Percentiles rank a stretch among this genome's conserved stretches.
phyloP scores from a whole-genome alignment of 2,329 filamentous ascomycete species.

The Fusarium sp. region DNA sequence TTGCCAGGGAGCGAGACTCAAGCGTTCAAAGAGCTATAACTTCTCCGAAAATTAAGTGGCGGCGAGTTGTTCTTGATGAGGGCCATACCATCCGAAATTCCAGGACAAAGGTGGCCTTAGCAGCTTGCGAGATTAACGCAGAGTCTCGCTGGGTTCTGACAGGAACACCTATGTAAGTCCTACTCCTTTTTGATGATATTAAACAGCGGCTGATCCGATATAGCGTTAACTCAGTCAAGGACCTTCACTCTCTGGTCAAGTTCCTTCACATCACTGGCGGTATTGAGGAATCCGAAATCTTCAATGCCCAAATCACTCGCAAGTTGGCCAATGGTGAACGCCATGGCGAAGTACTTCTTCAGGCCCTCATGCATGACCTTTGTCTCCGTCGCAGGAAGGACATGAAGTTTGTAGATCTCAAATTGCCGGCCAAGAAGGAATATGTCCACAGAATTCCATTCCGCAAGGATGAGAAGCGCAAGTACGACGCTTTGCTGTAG shows the following conservation, averaged over 20 bases:
- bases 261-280: slow-evolving; percentile 82
- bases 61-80: slow-evolving; percentile 83
- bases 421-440: slow-evolving; percentile 79
- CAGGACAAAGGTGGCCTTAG: slow-evolving; percentile 75
- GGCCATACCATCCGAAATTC: slow-evolving; percentile 85
- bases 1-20: slow-evolving; percentile 71
- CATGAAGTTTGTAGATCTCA: slow-evolving; percentile 87
- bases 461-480: slow-evolving; percentile 76
- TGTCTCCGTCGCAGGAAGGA: slow-evolving; percentile 86
- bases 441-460: slow-evolving; percentile 82
- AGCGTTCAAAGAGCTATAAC: slow-evolving; percentile 55
- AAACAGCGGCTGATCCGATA: slow-evolving; percentile 40
- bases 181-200: neutral
- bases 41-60: slow-evolving; percentile 68
- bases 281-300: slow-evolving; percentile 76
- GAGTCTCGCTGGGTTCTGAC: slow-evolving; percentile 82
- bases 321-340: slow-evolving; percentile 69
- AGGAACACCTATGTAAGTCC: slow-evolving; percentile 78
- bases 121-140: slow-evolving; percentile 73
- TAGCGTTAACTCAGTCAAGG: slow-evolving; percentile 80
- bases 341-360: slow-evolving; percentile 72
- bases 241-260: slow-evolving; percentile 81
- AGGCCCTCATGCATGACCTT: slow-evolving; percentile 81
- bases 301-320: slow-evolving; percentile 71
- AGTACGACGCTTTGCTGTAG: slow-evolving; percentile 79